Base-by-base conservation (phyloP, 768 basidiomycete genomes). In the Tylopilus cervinicoccineus region DNA sequence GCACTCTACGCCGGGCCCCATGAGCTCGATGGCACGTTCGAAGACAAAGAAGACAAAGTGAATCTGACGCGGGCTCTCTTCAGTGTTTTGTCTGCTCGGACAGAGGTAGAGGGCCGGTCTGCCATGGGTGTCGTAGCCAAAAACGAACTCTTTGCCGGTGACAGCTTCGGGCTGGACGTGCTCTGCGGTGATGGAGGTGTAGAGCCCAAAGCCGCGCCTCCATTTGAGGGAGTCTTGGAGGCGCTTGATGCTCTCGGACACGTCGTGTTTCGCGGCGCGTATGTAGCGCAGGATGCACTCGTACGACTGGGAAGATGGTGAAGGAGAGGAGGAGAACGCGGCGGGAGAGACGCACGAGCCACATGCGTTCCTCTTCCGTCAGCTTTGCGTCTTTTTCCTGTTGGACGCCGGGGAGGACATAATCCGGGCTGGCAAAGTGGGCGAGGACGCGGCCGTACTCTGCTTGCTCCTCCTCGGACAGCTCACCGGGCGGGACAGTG, bases 1-100 rank as follows among this genome's bases (percentile, higher is more conserved):
- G 47, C 58, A 88, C 88, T 93, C 91, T 29, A 93, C 82, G 20
- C 88, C 88, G 19, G 86, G 81, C 14, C 76, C 79, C 82, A 90
- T 87, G 46, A 91, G 72, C 55, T 93, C 88, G 22, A 87, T 72
- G 16, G 76, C 71, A 2, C 86, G 78, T 64, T 95, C 92, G 24
- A 93, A 66, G 70, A 83, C 75, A 81, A 84, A 94, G 14, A 92
- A 78, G 2, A 77, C 74, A 56, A 77, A 86, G 39, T 89, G 77
- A 40, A 92, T 76, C 67, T 92, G 89, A 17, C 83, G 74, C 3
- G 72, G 70, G 5, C 76, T 64, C 53, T 84, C 86, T 4, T 79
- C 75, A 0, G 90, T 93, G 65, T 93, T 93, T 65, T 93, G 91
- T 19, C 80, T 80, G 60, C 73, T 76, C 2, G 80, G 81, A 36